Conservation (phyloP, 2,329 filamentous ascomycete species). For the Drechslerella coelobrocha region DNA sequence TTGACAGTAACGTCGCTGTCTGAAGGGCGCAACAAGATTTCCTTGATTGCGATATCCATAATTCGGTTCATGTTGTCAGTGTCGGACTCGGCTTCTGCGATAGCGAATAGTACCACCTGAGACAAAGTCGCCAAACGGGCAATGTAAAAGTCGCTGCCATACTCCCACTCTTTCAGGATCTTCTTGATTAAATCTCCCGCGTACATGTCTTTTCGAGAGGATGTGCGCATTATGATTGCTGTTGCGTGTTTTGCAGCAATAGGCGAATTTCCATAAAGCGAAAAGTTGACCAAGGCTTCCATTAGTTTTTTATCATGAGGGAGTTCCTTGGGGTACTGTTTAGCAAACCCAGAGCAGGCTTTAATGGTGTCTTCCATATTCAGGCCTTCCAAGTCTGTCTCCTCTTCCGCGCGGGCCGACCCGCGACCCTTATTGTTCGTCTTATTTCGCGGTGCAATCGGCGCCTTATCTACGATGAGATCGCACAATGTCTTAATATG, state of each 20-base stretch:
- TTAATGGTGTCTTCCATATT: conserved; percentile 88
- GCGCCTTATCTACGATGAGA: conserved; percentile 80
- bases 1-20: conserved; percentile 60
- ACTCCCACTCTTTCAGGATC: conserved; percentile 75
- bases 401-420: conserved; percentile 58
- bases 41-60: conserved; percentile 63
- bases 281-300: conserved; percentile 81
- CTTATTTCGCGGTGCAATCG: conserved; percentile 59
- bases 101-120: conserved; percentile 70
- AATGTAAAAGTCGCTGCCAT: conserved; percentile 76
- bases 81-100: conserved; percentile 37
- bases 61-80: conserved; percentile 40
- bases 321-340: conserved; percentile 82
- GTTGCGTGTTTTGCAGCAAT: conserved; percentile 92
- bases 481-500: conserved; percentile 92
- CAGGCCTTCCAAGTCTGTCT: conserved; percentile 65
- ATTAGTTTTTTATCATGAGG: conserved; percentile 80
- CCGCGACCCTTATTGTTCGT: conserved; percentile 58
- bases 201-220: conserved; percentile 80
- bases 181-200: conserved; percentile 82
- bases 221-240: conserved; percentile 80
- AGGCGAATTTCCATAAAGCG: conserved; percentile 79
- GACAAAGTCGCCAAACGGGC: conserved; percentile 63
- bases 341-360: conserved; percentile 89
- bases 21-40: conserved; percentile 74